Evolutionary conservation across 805 yeast species (phyloP).

Genomic region (Candida succiphila): DNA sequence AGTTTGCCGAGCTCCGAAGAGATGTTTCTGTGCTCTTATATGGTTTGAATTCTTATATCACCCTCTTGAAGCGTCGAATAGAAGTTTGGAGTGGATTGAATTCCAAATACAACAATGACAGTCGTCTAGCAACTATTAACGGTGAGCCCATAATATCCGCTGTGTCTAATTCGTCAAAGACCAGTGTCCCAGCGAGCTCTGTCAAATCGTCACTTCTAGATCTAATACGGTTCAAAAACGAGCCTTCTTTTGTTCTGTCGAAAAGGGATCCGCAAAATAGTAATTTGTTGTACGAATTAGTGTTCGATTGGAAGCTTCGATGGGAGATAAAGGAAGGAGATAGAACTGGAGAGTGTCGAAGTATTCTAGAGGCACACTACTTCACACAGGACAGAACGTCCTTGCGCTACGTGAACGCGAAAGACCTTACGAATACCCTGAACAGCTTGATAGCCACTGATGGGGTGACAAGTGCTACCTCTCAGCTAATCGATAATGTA

Average conservation of each 20-base stretch:
- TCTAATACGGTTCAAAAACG: too few species aligned
- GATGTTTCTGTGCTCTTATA: conserved; percentile 16
- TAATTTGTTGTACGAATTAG: too few species aligned
- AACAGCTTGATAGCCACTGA: conserved; percentile 10
- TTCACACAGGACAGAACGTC: too few species aligned
- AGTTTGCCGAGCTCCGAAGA: conserved; percentile 3
- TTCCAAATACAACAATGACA: background rate
- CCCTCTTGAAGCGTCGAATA: conserved; percentile 9
- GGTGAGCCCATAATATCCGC: conserved; percentile 2
- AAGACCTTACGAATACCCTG: too few species aligned
- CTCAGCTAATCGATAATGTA: conserved; percentile 7
- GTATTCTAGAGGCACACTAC: background rate
- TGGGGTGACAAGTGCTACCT: conserved; percentile 7
- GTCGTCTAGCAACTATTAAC: conserved; percentile 1
- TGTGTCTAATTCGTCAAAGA: background rate
- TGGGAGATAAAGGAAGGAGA: conserved; percentile 1
- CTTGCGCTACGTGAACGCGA: too few species aligned
- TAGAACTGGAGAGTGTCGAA: background rate
- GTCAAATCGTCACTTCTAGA: too few species aligned
- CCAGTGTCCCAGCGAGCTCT: background rate
- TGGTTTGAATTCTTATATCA: conserved; percentile 14
- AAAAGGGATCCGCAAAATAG: too few species aligned
- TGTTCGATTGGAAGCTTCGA: background rate
- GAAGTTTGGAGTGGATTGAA: background rate
- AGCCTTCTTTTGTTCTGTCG: too few species aligned